A percentile compares a stretch with the other conserved stretches of the same genome.
Conservation (phyloP, 176 grass and related monocot genomes). For the Tillandsia leiboldiana region DNA sequence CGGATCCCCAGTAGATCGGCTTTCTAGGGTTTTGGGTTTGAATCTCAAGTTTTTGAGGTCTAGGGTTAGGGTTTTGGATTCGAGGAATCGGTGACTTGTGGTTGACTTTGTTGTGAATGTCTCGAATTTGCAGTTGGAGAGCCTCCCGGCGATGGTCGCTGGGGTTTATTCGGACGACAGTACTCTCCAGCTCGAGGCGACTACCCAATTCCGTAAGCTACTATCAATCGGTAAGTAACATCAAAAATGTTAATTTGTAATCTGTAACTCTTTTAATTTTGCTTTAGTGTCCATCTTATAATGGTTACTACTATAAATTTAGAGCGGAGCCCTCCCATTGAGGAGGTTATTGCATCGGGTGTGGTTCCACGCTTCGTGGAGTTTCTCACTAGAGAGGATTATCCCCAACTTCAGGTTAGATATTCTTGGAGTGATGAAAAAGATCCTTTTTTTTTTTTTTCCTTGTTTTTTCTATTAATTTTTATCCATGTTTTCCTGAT, state of each 20-base stretch:
- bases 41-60: background rate
- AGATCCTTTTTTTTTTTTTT: background rate
- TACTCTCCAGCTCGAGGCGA: slow-evolving; percentile 53
- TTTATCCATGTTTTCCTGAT: background rate
- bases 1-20: background rate
- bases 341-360: slow-evolving; percentile 80
- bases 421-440: background rate
- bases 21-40: background rate
- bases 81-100: background rate
- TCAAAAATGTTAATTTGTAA: background rate
- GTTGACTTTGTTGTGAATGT: background rate
- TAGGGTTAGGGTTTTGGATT: slow-evolving; percentile 14
- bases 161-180: slow-evolving; percentile 65
- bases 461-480: background rate
- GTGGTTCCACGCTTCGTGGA: slow-evolving; percentile 76
- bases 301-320: background rate
- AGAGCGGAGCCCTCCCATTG: slow-evolving; percentile 85
- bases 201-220: slow-evolving; percentile 81
- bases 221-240: slow-evolving; percentile 58
- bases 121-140: slow-evolving; percentile 39
- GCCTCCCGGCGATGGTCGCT: slow-evolving; percentile 60
- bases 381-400: slow-evolving; percentile 80
- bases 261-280: background rate
- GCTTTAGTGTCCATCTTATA: background rate
- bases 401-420: slow-evolving; percentile 82